phyloP scores from a whole-genome alignment of 257 asterid genomes.

The Solanum okadae region DNA sequence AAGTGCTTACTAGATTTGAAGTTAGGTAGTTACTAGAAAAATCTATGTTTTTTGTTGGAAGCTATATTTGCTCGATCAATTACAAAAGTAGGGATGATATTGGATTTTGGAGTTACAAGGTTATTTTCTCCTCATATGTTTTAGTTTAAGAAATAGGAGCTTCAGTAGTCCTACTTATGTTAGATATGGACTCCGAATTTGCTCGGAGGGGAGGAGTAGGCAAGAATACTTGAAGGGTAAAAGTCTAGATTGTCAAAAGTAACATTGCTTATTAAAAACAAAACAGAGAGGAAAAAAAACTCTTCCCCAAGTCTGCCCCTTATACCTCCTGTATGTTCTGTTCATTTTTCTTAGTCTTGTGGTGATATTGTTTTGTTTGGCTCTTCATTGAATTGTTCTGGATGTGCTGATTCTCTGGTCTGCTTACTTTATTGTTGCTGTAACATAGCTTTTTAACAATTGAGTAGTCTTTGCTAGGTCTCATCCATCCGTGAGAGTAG shows the following conservation, averaged over 20 bases:
- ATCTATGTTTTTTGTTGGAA: not conserved
- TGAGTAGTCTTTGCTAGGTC: slow-evolving; percentile 45
- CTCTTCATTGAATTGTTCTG: not conserved
- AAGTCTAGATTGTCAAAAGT: not conserved
- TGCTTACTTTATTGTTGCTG: not conserved
- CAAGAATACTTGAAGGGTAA: not conserved
- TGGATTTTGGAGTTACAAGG: not conserved
- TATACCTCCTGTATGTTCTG: not conserved
- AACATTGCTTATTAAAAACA: not conserved
- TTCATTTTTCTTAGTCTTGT: not conserved
- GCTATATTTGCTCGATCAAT: not conserved
- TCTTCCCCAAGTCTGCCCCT: not conserved
- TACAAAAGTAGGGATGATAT: not conserved
- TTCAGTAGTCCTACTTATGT: not conserved
- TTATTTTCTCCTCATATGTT: not conserved
- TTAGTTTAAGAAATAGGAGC: not conserved
- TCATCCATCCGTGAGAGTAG: slow-evolving; percentile 80
- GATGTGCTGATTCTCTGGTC: not conserved
- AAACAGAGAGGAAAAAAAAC: not conserved
- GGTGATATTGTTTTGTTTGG: not conserved
- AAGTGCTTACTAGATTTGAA: not conserved
- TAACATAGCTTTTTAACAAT: slow-evolving; percentile 4
- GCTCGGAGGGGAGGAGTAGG: not conserved
- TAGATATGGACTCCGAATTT: not conserved
- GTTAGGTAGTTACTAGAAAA: not conserved